Percentiles rank a stretch among this genome's conserved stretches.
These are phyloP conservation scores for Colletotrichum higginsianum DNA, from an alignment of 2,329 filamentous ascomycete species.

Conservation along the genomic window DNA sequence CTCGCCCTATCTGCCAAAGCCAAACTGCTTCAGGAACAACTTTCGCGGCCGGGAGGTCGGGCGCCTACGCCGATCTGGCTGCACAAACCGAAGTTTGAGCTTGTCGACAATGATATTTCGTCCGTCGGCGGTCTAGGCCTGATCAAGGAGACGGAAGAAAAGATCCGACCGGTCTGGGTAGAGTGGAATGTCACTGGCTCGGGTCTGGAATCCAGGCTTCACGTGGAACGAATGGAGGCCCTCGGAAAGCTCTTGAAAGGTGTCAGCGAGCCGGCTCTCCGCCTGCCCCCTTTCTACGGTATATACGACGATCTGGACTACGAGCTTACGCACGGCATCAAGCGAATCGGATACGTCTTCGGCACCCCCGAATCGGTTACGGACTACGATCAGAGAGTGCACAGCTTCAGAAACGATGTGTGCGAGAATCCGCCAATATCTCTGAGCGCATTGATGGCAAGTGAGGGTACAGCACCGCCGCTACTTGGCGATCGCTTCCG, in stretches of 20 bases:
- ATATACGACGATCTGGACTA: conserved; percentile 1
- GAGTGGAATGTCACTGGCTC: not conserved
- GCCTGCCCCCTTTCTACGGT: not conserved
- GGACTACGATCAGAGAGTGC: not conserved
- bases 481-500: not conserved
- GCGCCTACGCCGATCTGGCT: not conserved
- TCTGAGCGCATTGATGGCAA: not conserved
- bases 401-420: not conserved
- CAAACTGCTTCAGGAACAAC: not conserved
- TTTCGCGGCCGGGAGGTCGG: not conserved
- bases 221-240: not conserved
- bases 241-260: not conserved
- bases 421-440: not conserved
- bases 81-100: not conserved
- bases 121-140: not conserved
- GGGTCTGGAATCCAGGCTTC: not conserved
- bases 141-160: not conserved
- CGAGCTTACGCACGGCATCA: not conserved
- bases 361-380: not conserved
- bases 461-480: not conserved
- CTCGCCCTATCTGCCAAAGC: not conserved
- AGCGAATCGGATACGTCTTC: not conserved
- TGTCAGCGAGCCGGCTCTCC: not conserved
- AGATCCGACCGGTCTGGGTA: not conserved
- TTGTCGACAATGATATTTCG: not conserved